Base-by-base conservation (phyloP, 2,329 filamentous ascomycete species). In the Diplodia seriata region DNA sequence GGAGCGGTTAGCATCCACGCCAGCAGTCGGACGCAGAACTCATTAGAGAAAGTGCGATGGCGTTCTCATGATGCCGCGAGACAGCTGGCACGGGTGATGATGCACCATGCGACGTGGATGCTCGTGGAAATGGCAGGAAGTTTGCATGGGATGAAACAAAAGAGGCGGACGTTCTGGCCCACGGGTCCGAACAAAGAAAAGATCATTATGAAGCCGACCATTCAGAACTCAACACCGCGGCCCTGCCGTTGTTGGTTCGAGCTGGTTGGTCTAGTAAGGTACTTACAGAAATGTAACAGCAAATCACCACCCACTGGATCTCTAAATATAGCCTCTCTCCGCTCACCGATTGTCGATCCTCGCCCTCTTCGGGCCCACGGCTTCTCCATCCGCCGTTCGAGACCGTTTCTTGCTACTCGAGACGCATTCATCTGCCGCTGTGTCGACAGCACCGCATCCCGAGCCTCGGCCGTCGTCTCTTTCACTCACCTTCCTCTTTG, bases 281-380 rank as follows among this genome's bases (percentile, higher is more conserved):
- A 63, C 59, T 38, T 63, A 63, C 59, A 63, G 47, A 31, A 61
- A 63, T 63, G 59, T 51, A 63, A 51, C 59, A 63, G 31, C 59
- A 63, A 63, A 51, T 63, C 59, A 63, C 29, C 59, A 61, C 40
- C 29, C 59, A 61, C 40, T 20, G 20, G 3, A n/a, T 38, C 59
- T 63, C 59, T 51, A 63, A 63, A 63, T 63, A 62, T 62, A 63
- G 59, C 29, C 31, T 23, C 59, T 63, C 59, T 51, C 59, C 43
- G 36, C 59, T 63, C 59, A 63, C 23, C 26, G 50, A 38, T 63
- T 49, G 59, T 63, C 59, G 43, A 63, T 63, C 59, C 15, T 38
- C 59, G 23, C 59, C 47, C 5, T 51, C 57, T 36, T 51, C 1
- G 47, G 31, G n/a, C 29, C 50, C 57, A 61, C 57, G 4, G 40